Evolutionary conservation across 352 stramenopile genomes (phyloP), one percentile per base, ranked within the genome.

Genomic region (Phytophthora cactorum): DNA sequence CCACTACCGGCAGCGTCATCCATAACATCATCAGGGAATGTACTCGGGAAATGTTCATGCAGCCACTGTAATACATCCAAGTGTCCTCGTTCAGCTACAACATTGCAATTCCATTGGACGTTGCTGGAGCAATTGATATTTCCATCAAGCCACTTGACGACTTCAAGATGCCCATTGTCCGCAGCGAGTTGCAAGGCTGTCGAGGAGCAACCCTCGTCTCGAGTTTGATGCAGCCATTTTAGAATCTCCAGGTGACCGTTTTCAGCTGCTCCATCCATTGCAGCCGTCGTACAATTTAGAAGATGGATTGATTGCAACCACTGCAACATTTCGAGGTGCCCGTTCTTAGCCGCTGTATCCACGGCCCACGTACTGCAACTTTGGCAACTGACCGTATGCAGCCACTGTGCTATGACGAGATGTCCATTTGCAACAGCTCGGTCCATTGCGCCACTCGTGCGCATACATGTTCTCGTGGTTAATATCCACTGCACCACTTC

Each of bases 401-500:
- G 12, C 29, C 38, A 60, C 28, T 52, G 27, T 7, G 28, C 39
- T 31, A 44, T 31, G 8, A 9, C n/a, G 15, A 52, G 8, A 52
- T 60, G 25, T 3, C 39, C 53, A n/a, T 44, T 52, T 41, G n/a
- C 28, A 22, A 60, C 39, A 31, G 53, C 53, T 36, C 5, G 3
- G n/a, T 39, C 15, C 25, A 51, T 51, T 4, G 22, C 17, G 1
- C 5, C 15, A 14, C 4, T 47, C 2, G 11, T 2, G 49, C 2
- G 6, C 29, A 22, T 14, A 27, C 9, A 8, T 22, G 9, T 47
- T 14, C 2, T 25, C 1, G 22, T 38, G 51, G 9, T 5, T 17
- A 43, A 51, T 5, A 60, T 31, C 47, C 58, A 66, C 47, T 59
- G 28, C 36, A 66, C 28, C 14, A 55, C 29, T 15, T 54, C 59